phyloP scores from a whole-genome alignment of 208 protist genomes.

The Acanthamoeba divionensis region DNA sequence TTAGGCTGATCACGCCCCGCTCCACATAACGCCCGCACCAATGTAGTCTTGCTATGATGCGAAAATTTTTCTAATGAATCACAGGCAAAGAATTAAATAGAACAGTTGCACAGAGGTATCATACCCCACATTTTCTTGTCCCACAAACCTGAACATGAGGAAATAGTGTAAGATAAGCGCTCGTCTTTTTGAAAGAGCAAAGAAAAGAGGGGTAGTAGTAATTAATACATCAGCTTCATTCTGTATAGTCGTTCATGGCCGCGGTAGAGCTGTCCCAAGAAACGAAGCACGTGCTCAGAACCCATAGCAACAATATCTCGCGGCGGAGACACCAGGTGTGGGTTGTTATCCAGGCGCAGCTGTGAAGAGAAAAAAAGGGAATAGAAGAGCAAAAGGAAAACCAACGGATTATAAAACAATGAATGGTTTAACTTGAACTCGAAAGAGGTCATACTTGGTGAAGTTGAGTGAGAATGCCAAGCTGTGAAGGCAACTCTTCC shows the following conservation, averaged over 20 bases:
- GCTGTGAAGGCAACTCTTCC: background rate
- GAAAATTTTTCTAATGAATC: background rate
- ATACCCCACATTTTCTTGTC: conserved; percentile 36
- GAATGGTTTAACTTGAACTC: background rate
- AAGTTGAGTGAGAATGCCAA: background rate
- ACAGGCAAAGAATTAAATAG: background rate
- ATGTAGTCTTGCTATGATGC: background rate
- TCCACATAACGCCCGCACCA: background rate
- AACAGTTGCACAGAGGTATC: background rate
- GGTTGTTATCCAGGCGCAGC: background rate
- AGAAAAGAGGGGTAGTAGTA: background rate
- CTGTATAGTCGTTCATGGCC: conserved; percentile 20
- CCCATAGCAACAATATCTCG: conserved; percentile 24
- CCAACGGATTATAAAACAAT: background rate
- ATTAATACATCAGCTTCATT: conserved; percentile 40
- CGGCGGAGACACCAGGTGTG: background rate
- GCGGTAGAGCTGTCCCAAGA: background rate
- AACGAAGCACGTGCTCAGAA: background rate
- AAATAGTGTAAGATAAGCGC: too few relatives aligned
- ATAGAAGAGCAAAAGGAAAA: background rate
- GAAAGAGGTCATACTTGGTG: background rate
- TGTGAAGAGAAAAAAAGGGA: background rate
- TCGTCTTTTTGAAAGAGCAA: background rate
- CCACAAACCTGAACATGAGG: background rate
- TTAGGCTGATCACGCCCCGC: background rate